These are phyloP conservation scores for Croton setiger DNA, from an alignment of 441 rosid genomes.

Conservation along the genomic window DNA sequence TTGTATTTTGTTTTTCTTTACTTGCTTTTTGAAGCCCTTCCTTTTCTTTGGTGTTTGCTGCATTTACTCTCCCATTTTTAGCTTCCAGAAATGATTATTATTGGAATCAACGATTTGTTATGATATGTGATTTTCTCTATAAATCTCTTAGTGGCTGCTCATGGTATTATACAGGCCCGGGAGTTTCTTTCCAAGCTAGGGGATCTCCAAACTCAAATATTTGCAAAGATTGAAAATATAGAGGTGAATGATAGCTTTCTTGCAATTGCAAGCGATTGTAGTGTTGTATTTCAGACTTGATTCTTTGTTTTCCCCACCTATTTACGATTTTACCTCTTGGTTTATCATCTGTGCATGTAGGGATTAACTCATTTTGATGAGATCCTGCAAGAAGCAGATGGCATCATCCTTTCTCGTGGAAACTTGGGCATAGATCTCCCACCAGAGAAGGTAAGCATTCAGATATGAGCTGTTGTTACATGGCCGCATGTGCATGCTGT, in stretches of 20 bases:
- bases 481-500: not conserved
- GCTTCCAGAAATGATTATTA: not conserved
- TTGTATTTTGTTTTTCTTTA: constrained; percentile 7
- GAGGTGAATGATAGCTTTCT: constrained; percentile 33
- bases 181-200: constrained; percentile 43
- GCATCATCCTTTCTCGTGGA: constrained; percentile 53
- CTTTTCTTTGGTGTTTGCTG: not conserved
- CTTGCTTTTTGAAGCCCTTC: not conserved
- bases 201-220: constrained; percentile 46
- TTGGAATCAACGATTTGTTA: not conserved
- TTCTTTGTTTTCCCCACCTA: constrained; percentile 8
- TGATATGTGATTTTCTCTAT: not conserved
- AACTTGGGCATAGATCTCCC: constrained; percentile 63
- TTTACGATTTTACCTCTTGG: constrained; percentile 1
- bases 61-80: not conserved
- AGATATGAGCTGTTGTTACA: not conserved
- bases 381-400: constrained; percentile 59
- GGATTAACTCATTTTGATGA: constrained; percentile 58
- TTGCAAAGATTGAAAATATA: constrained; percentile 53
- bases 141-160: constrained; percentile 9
- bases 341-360: constrained; percentile 22
- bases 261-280: not conserved
- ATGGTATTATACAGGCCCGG: constrained; percentile 40
- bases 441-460: constrained; percentile 46
- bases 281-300: not conserved